Percentiles rank a stretch among this genome's conserved stretches.
phyloP scores from a whole-genome alignment of 140 eudicot genomes.

The Ambrosia hybrid region DNA sequence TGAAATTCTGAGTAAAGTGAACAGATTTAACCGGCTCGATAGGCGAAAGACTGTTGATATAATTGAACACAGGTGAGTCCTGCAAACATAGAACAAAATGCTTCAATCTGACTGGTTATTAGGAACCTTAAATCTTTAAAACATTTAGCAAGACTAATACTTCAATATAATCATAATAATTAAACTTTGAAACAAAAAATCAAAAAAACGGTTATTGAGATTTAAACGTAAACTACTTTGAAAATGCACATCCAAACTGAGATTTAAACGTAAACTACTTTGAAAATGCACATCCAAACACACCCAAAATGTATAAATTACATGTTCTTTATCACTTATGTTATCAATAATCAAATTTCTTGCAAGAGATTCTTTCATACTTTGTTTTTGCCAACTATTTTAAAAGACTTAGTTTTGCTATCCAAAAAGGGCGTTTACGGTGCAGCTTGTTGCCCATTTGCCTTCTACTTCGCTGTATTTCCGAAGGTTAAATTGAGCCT shows the following conservation, averaged over 20 bases:
- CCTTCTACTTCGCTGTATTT: too few relatives aligned
- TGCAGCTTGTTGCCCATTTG: too few relatives aligned
- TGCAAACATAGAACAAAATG: conserved; percentile 42
- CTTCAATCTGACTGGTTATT: conserved; percentile 4
- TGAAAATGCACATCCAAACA: background rate
- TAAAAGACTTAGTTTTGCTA: too few relatives aligned
- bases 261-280: background rate
- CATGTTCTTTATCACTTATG: background rate
- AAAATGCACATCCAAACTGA: conserved; percentile 1
- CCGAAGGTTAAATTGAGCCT: too few relatives aligned
- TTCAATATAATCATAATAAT: conserved; percentile 1
- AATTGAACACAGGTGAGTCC: conserved; percentile 89
- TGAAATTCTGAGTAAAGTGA: conserved; percentile 68
- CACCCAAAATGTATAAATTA: background rate
- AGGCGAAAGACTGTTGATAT: conserved; percentile 87
- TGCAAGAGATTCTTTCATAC: background rate
- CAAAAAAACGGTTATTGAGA: background rate
- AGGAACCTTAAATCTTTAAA: background rate
- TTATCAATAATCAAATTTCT: background rate
- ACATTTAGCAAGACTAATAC: background rate
- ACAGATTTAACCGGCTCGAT: conserved; percentile 67
- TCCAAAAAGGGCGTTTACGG: too few relatives aligned
- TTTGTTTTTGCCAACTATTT: background rate
- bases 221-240: background rate
- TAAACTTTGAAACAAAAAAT: background rate